Base-by-base conservation (phyloP, 495 filamentous ascomycete genomes). In the Tuber borchii region DNA sequence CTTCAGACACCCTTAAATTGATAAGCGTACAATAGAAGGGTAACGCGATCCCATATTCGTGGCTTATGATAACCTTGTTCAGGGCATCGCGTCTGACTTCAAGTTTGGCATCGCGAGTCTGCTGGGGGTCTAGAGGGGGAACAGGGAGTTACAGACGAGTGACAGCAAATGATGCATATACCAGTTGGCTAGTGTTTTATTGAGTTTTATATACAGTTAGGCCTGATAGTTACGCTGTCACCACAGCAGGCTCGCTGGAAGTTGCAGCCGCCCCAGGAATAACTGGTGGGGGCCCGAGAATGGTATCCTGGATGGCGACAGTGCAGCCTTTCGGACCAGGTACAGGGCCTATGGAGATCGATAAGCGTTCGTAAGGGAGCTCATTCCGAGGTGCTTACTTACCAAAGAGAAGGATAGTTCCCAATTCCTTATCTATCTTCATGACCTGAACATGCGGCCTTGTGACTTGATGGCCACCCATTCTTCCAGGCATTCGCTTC, bases 401-500 rank as follows among this genome's bases (percentile, higher is more conserved):
- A 90, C 91, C 95, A 84, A 92, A 93, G 69, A 99, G 88, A 73
- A 97, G 90, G 70, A 99, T 90, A 77, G 97, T 88, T 16, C 95
- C 95, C 81, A 93, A 90, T 81, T 91, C 90, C 74, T 89, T 87
- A 85, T 97, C 93, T 48, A 97, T 91, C 86, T 92, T 90, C 81
- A 99, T 85, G 72, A 99, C 90, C 85, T 92, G 92, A 78, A 97
- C 84, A 83, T 96, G 96, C 87, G 97, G 94, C 26, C 93, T 86
- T 51, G 95, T 99, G 68, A 93, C 91, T 78, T 89, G 89, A 84
- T 94, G 87, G 74, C 90, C 90, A 39, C 95, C 95, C 95, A 99
- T 97, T 69, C 93, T 88, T 74, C 95, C 95, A 34, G 95, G 89
- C 95, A 99, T 99, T 85, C 92, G 93, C 90, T 99, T 99, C 71